A percentile compares a stretch with the other conserved stretches of the same genome.
Evolutionary conservation across 495 filamentous ascomycete genomes (phyloP).

Genomic region (Entonaema liquescens): DNA sequence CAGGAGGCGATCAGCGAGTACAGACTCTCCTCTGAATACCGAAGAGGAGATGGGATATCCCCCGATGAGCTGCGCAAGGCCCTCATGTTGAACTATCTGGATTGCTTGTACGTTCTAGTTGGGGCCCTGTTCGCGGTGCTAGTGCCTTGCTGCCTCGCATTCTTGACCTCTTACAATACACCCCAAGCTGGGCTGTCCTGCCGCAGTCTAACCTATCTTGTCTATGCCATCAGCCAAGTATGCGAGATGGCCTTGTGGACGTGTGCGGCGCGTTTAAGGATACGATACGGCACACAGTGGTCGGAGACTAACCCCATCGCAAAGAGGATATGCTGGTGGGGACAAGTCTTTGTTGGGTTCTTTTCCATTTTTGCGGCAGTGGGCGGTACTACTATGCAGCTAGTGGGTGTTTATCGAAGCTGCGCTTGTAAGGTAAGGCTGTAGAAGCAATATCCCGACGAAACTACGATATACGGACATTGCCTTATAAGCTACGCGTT

Average conservation of each 20-base stretch:
- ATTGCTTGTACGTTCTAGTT: constrained; percentile 40
- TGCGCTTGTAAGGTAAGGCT: constrained; percentile 45
- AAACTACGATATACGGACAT: background rate
- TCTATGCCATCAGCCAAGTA: constrained; percentile 53
- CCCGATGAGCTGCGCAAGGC: constrained; percentile 23
- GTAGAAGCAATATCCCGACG: background rate
- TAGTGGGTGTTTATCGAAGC: constrained; percentile 52
- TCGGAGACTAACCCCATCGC: constrained; percentile 30
- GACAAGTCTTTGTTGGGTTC: constrained; percentile 43
- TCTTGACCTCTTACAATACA: constrained; percentile 53
- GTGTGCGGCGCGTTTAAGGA: constrained; percentile 27
- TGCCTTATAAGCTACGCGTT: background rate
- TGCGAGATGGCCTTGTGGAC: constrained; percentile 48
- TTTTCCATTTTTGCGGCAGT: constrained; percentile 48
- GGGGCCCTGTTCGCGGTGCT: constrained; percentile 47
- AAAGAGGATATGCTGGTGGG: constrained; percentile 43
- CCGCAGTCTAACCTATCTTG: constrained; percentile 51
- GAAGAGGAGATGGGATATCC: constrained; percentile 1
- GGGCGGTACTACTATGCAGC: constrained; percentile 51
- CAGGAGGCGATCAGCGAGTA: constrained; percentile 44
- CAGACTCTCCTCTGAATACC: constrained; percentile 9
- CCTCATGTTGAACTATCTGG: constrained; percentile 32
- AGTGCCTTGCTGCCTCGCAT: constrained; percentile 50
- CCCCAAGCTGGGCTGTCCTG: constrained; percentile 55
- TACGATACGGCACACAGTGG: constrained; percentile 40